Evolutionary conservation across 495 filamentous ascomycete species (phyloP).

Genomic region (Tuber magnatum): DNA sequence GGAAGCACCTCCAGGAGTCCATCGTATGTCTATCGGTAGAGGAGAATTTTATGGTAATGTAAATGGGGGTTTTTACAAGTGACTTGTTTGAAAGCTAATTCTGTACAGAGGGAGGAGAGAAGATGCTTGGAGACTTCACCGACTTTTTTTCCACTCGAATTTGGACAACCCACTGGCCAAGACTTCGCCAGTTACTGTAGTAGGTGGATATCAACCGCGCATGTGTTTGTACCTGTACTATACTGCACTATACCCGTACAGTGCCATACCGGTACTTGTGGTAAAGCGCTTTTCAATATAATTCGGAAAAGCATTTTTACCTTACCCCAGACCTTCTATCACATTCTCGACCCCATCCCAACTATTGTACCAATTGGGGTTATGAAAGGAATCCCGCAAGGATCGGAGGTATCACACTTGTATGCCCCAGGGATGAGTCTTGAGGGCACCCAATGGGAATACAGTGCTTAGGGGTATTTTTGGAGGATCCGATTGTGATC

Average conservation of each 20-base stretch:
- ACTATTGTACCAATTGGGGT: neutral
- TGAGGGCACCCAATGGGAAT: neutral
- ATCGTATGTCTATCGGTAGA: neutral
- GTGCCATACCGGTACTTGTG: neutral
- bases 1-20: neutral
- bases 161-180: neutral
- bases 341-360: neutral
- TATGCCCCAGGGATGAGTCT: neutral
- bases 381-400: neutral
- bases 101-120: neutral
- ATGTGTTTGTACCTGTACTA: neutral
- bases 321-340: neutral
- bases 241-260: too few relatives aligned
- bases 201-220: neutral
- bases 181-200: neutral
- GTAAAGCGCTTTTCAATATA: neutral
- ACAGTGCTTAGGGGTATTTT: neutral
- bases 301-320: neutral
- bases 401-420: neutral
- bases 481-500: neutral
- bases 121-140: neutral
- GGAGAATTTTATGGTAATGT: neutral
- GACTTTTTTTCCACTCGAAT: neutral
- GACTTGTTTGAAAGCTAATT: neutral
- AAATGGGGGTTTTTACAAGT: neutral